phyloP scores from a whole-genome alignment of 2,329 filamentous ascomycete species.

The Chalaropsis ovoidea region DNA sequence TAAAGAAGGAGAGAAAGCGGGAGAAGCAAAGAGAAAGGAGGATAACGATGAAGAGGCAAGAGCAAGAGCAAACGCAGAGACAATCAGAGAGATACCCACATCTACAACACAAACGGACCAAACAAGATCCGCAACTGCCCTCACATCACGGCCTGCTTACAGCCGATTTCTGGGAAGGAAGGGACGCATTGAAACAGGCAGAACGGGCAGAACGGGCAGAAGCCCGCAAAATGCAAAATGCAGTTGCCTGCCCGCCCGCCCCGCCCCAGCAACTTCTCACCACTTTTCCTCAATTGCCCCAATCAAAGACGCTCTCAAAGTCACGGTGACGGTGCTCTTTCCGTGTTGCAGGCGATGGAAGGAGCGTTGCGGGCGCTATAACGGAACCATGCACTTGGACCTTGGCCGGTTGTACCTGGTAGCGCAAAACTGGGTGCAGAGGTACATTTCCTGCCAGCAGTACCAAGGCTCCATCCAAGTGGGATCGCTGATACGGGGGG shows the following conservation, averaged over 20 bases:
- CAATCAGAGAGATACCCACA: neutral
- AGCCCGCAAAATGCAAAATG: neutral
- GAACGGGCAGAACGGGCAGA: neutral
- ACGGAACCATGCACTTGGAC: slow-evolving; percentile 18
- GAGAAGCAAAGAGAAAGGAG: neutral
- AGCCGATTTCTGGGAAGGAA: neutral
- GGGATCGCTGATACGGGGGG: slow-evolving; percentile 7
- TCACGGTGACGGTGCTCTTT: slow-evolving; percentile 11
- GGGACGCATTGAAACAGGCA: neutral
- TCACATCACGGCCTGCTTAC: slow-evolving; percentile 3
- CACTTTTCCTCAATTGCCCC: neutral
- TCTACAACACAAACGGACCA: neutral
- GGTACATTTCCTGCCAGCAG: neutral
- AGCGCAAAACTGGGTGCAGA: neutral
- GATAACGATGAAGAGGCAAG: neutral
- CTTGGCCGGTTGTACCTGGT: neutral
- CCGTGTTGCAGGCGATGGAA: slow-evolving; percentile 17
- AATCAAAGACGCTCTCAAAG: neutral
- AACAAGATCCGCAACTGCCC: neutral
- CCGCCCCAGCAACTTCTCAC: slow-evolving; percentile 1
- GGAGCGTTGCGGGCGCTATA: slow-evolving; percentile 22
- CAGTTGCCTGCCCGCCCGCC: neutral
- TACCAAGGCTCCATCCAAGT: neutral
- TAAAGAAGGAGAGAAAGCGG: neutral
- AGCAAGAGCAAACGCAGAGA: neutral